Conservation (phyloP, 208 protist genomes). For the Leishmania mexicana region DNA sequence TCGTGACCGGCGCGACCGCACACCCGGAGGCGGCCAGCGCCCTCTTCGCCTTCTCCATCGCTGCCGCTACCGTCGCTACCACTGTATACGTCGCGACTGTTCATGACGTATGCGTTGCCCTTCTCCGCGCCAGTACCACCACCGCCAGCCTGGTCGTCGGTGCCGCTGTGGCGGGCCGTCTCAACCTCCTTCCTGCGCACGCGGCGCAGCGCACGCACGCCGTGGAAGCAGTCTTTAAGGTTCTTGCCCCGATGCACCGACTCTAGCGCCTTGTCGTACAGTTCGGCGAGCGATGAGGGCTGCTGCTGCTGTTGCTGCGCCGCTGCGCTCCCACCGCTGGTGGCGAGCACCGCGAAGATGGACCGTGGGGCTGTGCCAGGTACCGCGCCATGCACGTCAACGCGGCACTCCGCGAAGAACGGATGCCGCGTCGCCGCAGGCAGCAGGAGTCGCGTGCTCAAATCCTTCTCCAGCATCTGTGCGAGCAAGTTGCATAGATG, state of each 20-base stretch:
- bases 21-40: background rate
- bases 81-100: conserved; percentile 4
- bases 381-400: conserved; percentile 7
- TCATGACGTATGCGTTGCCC: background rate
- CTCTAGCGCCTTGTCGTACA: conserved; percentile 50
- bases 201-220: conserved; percentile 49
- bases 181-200: conserved; percentile 48
- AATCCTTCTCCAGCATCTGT: conserved; percentile 75
- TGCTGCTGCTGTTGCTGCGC: conserved; percentile 6
- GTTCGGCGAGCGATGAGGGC: conserved; percentile 16
- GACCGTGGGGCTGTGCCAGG: background rate
- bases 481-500: conserved; percentile 58
- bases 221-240: conserved; percentile 63
- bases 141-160: background rate
- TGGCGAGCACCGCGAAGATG: background rate
- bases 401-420: conserved; percentile 44
- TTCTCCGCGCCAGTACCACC: background rate
- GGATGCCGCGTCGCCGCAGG: conserved; percentile 49
- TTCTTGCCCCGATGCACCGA: conserved; percentile 62
- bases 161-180: conserved; percentile 23
- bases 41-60: background rate
- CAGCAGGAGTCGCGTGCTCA: conserved; percentile 62
- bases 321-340: background rate
- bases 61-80: conserved; percentile 3
- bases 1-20: background rate